A percentile compares a stretch with the other conserved stretches of the same genome.
These are phyloP conservation scores for Leucocoprinus leucothites DNA, from an alignment of 768 basidiomycete species.

Conservation along the genomic window DNA sequence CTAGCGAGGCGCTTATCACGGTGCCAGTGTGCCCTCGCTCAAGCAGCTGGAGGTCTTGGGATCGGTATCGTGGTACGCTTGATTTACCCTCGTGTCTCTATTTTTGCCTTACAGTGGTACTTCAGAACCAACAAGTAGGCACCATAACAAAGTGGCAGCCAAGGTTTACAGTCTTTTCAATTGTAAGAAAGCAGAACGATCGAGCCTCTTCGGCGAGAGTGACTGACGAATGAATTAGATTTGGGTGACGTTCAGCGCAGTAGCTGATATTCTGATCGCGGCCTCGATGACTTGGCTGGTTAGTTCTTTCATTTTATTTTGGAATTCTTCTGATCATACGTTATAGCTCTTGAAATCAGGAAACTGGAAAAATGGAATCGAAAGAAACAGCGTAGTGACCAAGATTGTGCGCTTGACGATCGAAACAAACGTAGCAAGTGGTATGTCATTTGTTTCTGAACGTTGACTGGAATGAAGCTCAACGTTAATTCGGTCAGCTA, in stretches of 20 bases:
- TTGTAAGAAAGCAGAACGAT: neutral
- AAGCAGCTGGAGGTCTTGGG: neutral
- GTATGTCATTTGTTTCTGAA: neutral
- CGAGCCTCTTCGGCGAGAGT: neutral
- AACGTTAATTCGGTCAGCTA: neutral
- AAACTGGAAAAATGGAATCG: neutral
- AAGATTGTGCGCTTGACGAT: constrained; percentile 4
- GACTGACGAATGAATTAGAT: neutral
- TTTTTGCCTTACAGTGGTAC: neutral
- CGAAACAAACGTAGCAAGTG: constrained; percentile 8
- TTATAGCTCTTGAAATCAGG: neutral
- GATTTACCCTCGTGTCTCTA: neutral
- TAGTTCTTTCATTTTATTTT: neutral
- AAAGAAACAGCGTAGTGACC: neutral
- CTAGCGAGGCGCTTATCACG: no score
- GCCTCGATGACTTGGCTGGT: constrained; percentile 2
- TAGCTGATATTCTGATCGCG: constrained; percentile 3
- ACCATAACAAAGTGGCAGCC: neutral
- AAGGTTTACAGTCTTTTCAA: neutral
- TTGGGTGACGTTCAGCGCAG: neutral
- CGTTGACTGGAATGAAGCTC: neutral
- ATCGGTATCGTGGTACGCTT: constrained; percentile 7
- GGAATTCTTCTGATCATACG: neutral
- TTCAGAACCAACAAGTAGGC: constrained; percentile 2
- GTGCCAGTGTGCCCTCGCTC: neutral